A percentile compares a stretch with the other conserved stretches of the same genome.
These are phyloP conservation scores for Teunomyces panamensis DNA, from an alignment of 805 yeast genomes.

Conservation along the genomic window DNA sequence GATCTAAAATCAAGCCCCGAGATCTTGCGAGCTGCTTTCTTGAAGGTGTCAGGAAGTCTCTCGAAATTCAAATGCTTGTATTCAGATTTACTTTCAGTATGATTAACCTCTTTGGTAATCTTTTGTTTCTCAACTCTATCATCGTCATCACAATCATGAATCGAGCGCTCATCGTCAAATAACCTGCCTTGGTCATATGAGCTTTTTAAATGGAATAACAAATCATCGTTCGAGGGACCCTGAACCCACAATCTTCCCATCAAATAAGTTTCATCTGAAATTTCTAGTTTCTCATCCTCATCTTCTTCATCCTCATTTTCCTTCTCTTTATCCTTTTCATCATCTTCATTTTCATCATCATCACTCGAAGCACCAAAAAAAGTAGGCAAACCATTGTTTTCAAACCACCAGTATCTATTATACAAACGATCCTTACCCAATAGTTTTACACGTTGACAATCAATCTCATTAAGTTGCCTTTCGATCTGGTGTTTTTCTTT, in stretches of 20 bases:
- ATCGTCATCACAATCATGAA: constrained; percentile 10
- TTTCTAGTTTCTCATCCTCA: constrained; percentile 46
- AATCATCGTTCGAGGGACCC: constrained; percentile 67
- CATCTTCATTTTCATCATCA: constrained; percentile 43
- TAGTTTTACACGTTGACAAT: constrained; percentile 70
- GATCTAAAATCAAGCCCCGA: constrained; percentile 28
- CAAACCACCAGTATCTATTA: constrained; percentile 96
- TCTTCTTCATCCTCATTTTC: constrained; percentile 26
- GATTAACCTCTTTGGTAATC: constrained; percentile 9
- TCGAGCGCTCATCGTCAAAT: constrained; percentile 3
- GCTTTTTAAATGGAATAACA: constrained; percentile 22
- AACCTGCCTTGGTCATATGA: constrained; percentile 1
- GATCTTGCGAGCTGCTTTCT: constrained; percentile 23
- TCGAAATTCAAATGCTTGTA: constrained; percentile 20
- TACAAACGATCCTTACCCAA: constrained; percentile 81
- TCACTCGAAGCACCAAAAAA: constrained; percentile 36
- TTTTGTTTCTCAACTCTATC: constrained; percentile 1
- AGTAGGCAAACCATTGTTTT: constrained; percentile 73
- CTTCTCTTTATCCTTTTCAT: constrained; percentile 17
- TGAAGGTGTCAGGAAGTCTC: constrained; percentile 17
- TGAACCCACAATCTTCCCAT: constrained; percentile 90
- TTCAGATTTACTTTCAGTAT: neutral
- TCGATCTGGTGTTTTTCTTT: constrained; percentile 54
- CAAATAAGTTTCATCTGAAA: constrained; percentile 54
- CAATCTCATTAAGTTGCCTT: constrained; percentile 60